Conservation (phyloP, 1,284 basidiomycete species). For the Laetiporus sulphureus region DNA sequence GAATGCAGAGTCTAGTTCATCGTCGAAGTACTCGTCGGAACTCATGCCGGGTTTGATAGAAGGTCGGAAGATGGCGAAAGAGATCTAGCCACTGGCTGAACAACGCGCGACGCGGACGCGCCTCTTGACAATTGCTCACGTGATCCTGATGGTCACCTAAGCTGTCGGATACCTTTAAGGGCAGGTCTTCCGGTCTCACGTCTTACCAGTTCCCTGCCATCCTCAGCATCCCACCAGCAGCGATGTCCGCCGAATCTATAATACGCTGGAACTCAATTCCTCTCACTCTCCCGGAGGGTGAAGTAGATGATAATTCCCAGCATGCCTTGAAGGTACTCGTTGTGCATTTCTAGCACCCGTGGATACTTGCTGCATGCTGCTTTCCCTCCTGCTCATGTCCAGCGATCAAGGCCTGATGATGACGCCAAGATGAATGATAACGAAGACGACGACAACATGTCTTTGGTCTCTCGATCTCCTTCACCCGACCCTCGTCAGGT, state of each 20-base stretch:
- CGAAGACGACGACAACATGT: slow-evolving; percentile 52
- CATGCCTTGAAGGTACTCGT: slow-evolving; percentile 60
- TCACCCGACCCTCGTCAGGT: slow-evolving; percentile 38
- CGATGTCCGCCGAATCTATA: slow-evolving; percentile 58
- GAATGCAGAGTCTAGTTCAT: slow-evolving; percentile 45
- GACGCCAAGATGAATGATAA: slow-evolving; percentile 33
- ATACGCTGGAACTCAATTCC: slow-evolving; percentile 70
- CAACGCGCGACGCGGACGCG: not conserved
- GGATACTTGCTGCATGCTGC: slow-evolving; percentile 24
- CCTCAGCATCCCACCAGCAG: too few species aligned
- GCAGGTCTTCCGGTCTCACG: too few species aligned
- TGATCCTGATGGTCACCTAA: too few species aligned
- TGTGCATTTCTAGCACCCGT: slow-evolving; percentile 36
- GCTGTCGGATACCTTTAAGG: too few species aligned
- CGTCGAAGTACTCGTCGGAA: slow-evolving; percentile 64
- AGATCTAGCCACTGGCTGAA: too few species aligned
- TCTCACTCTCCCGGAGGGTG: slow-evolving; percentile 30
- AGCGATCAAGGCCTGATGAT: slow-evolving; percentile 46
- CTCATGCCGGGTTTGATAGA: too few species aligned
- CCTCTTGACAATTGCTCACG: too few species aligned
- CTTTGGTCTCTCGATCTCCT: slow-evolving; percentile 65
- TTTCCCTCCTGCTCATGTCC: slow-evolving; percentile 32
- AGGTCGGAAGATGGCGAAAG: too few species aligned
- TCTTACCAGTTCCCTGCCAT: too few species aligned
- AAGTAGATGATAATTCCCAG: slow-evolving; percentile 14